Percentiles rank a stretch among this genome's conserved stretches.
Evolutionary conservation across 164 flowering plant genomes (phyloP).

Genomic region (Vitis riparia): DNA sequence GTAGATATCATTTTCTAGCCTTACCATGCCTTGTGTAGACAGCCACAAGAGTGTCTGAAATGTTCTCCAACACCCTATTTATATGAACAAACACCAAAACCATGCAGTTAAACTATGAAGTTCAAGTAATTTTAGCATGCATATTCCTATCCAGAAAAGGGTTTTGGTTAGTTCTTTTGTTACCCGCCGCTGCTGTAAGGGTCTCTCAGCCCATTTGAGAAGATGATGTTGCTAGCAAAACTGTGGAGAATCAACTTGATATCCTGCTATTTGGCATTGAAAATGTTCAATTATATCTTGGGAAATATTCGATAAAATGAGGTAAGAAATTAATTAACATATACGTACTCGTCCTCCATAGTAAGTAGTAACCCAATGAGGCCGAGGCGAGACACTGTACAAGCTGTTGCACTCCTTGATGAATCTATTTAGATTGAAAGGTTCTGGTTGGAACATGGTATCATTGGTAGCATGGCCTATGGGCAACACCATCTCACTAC

Average conservation of each 20-base stretch:
- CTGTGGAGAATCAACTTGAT: constrained; percentile 42
- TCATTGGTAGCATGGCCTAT: constrained; percentile 39
- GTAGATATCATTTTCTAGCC: too few relatives aligned
- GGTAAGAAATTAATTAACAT: not conserved
- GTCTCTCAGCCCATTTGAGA: constrained; percentile 76
- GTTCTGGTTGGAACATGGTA: constrained; percentile 48
- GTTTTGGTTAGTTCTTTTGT: not conserved
- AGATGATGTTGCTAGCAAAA: constrained; percentile 78
- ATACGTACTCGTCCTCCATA: constrained; percentile 62
- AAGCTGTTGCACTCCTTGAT: constrained; percentile 20
- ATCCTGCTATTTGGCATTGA: constrained; percentile 35
- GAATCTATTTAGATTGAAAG: constrained; percentile 32
- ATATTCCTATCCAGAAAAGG: too few relatives aligned
- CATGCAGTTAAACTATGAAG: too few relatives aligned
- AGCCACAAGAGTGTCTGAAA: constrained; percentile 54
- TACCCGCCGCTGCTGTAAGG: constrained; percentile 84
- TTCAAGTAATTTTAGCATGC: too few relatives aligned
- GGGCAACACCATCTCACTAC: constrained; percentile 68
- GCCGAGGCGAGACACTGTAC: constrained; percentile 57
- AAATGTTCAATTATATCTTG: not conserved
- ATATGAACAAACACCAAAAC: too few relatives aligned
- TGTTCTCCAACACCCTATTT: constrained; percentile 46
- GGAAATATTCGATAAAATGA: not conserved
- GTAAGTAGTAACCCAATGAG: constrained; percentile 67
- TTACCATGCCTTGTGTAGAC: constrained; percentile 40